phyloP scores from a whole-genome alignment of 257 asterid genomes.

The Galeopsis tetrahit region DNA sequence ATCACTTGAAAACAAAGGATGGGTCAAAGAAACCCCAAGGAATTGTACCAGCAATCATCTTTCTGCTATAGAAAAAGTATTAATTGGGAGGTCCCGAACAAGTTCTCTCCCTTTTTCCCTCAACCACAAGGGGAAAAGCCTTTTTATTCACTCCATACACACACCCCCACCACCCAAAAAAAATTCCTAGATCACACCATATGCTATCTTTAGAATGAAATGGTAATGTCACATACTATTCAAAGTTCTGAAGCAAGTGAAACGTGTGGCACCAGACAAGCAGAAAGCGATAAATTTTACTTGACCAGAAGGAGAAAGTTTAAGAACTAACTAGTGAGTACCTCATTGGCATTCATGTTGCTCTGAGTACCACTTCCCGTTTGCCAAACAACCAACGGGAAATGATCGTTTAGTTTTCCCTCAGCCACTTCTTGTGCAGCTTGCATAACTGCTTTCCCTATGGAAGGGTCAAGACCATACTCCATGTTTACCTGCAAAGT shows the following conservation, averaged over 20 bases:
- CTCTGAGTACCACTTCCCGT: constrained; percentile 99
- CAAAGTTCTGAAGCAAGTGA: constrained; percentile 19
- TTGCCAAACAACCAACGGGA: constrained; percentile 98
- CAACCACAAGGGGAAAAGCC: neutral
- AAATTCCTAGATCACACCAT: constrained; percentile 6
- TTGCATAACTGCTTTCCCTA: constrained; percentile 93
- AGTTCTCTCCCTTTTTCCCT: neutral
- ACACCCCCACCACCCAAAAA: neutral
- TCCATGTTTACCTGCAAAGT: constrained; percentile 80
- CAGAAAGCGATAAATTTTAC: constrained; percentile 2
- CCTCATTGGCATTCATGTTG: constrained; percentile 99
- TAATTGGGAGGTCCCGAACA: constrained; percentile 7
- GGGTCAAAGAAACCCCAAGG: constrained; percentile 20
- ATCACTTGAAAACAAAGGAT: neutral
- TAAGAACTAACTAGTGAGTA: constrained; percentile 37
- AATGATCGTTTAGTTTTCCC: constrained; percentile 91
- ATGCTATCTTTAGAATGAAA: constrained; percentile 12
- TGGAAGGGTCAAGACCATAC: constrained; percentile 92
- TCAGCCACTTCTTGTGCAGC: constrained; percentile 99
- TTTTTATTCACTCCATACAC: constrained; percentile 4
- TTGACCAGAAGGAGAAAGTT: constrained; percentile 26
- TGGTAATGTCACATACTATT: neutral
- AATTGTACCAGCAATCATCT: constrained; percentile 10
- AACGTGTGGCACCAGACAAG: constrained; percentile 8
- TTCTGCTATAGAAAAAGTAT: neutral